These are phyloP conservation scores for Penicillium carneum DNA, from an alignment of 2,329 filamentous ascomycete genomes.

Conservation along the genomic window DNA sequence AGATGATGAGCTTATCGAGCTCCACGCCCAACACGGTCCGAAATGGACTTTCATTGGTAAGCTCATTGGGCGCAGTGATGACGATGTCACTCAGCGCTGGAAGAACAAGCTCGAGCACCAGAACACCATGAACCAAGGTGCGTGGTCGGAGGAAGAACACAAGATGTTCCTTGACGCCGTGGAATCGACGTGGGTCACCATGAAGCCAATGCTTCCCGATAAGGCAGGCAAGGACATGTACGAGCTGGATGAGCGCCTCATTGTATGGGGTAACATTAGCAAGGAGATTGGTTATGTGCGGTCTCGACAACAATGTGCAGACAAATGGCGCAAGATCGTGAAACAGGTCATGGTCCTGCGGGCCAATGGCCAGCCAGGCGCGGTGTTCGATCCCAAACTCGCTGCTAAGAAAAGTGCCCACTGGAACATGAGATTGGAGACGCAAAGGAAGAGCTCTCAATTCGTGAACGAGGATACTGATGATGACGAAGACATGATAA, in stretches of 20 bases:
- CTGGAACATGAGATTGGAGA: constrained; percentile 20
- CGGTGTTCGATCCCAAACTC: constrained; percentile 35
- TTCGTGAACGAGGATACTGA: constrained; percentile 30
- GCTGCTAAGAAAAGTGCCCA: constrained; percentile 14
- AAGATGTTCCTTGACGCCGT: constrained; percentile 39
- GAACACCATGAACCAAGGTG: constrained; percentile 44
- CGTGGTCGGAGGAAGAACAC: constrained; percentile 49
- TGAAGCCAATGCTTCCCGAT: constrained; percentile 20
- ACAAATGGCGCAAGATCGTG: constrained; percentile 50
- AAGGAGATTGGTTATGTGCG: constrained; percentile 39
- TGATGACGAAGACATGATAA: constrained; percentile 18
- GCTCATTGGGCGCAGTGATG: constrained; percentile 48
- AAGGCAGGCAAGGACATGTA: constrained; percentile 47
- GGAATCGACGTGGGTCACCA: constrained; percentile 32
- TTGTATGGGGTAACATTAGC: constrained; percentile 46
- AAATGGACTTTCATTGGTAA: constrained; percentile 51
- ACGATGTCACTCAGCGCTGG: constrained; percentile 55
- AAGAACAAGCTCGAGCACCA: constrained; percentile 52
- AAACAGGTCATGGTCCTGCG: constrained; percentile 33
- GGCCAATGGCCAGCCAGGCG: constrained; percentile 33
- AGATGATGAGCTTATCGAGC: constrained; percentile 49
- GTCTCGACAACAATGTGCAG: constrained; percentile 51
- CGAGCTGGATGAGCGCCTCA: constrained; percentile 44
- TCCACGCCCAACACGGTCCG: constrained; percentile 43
- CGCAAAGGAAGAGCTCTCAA: constrained; percentile 26